Percentiles rank a stretch among this genome's conserved stretches.
These are phyloP conservation scores for Kernera saxatilis DNA, from an alignment of 345 rosid genomes.

Conservation along the genomic window DNA sequence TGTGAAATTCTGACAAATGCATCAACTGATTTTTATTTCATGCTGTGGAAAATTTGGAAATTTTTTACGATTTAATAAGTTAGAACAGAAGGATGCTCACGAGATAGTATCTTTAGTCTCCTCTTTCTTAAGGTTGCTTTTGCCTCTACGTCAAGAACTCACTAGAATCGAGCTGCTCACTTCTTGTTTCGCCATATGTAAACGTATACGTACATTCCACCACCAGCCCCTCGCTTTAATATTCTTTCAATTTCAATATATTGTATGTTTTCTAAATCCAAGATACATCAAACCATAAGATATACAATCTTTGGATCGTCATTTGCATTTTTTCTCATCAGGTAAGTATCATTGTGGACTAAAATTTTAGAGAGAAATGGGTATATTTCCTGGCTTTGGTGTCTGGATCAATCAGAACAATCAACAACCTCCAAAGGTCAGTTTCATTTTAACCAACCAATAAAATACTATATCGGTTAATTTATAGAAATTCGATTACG, in stretches of 20 bases:
- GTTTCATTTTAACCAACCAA: not conserved
- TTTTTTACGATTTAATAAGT: not conserved
- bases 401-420: slow-evolving; percentile 4
- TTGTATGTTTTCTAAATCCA: not conserved
- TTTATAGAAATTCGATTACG: not conserved
- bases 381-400: not conserved
- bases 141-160: slow-evolving; percentile 9
- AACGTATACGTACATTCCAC: not conserved
- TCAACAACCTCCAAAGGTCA: not conserved
- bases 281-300: not conserved
- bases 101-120: not conserved
- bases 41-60: not conserved
- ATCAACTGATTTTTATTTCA: too few relatives aligned
- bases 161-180: slow-evolving; percentile 1
- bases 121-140: not conserved
- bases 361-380: not conserved
- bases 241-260: not conserved
- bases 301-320: not conserved
- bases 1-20: too few relatives aligned
- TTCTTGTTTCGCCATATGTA: not conserved
- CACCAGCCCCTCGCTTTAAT: not conserved
- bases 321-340: not conserved
- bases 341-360: not conserved
- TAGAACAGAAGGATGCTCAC: not conserved
- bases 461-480: not conserved